These are phyloP conservation scores for Rhizopogon roseolus DNA, from an alignment of 768 basidiomycete species.

Conservation along the genomic window DNA sequence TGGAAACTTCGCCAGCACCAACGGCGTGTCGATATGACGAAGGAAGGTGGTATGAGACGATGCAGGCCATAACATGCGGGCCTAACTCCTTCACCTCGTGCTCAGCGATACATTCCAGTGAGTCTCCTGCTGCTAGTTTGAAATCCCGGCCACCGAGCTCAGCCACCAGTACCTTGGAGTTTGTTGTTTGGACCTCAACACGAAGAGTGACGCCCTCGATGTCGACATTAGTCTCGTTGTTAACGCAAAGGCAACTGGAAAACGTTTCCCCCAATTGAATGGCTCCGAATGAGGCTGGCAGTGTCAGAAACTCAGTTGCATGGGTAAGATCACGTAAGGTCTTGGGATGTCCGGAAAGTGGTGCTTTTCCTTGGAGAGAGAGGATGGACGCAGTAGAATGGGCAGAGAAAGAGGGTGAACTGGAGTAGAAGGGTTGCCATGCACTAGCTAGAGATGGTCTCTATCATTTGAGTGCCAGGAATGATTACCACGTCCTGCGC, in stretches of 20 bases:
- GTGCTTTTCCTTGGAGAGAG: conserved; percentile 68
- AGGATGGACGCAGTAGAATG: conserved; percentile 75
- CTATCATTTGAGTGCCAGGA: conserved; percentile 30
- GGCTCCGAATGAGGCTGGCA: conserved; percentile 80
- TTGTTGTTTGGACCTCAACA: conserved; percentile 84
- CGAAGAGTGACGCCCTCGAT: conserved; percentile 62
- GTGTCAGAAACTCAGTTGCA: conserved; percentile 71
- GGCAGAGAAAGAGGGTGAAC: conserved; percentile 74
- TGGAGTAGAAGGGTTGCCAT: conserved; percentile 88
- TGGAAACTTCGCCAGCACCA: conserved; percentile 42
- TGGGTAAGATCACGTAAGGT: conserved; percentile 80
- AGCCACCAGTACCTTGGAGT: conserved; percentile 54
- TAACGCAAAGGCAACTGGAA: conserved; percentile 73
- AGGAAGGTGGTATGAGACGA: conserved; percentile 76
- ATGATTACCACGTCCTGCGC: neutral
- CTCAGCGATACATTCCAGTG: conserved; percentile 62
- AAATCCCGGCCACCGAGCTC: conserved; percentile 57
- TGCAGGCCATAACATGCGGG: conserved; percentile 83
- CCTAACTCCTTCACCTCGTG: conserved; percentile 95
- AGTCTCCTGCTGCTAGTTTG: conserved; percentile 49
- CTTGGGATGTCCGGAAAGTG: conserved; percentile 74
- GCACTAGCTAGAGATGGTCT: conserved; percentile 68
- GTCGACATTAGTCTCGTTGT: conserved; percentile 66
- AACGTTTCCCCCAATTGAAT: conserved; percentile 92
- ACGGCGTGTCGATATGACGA: conserved; percentile 47